A percentile compares a stretch with the other conserved stretches of the same genome.
Evolutionary conservation across 2,329 filamentous ascomycete genomes (phyloP).

Genomic region (Ambrosiella xylebori): DNA sequence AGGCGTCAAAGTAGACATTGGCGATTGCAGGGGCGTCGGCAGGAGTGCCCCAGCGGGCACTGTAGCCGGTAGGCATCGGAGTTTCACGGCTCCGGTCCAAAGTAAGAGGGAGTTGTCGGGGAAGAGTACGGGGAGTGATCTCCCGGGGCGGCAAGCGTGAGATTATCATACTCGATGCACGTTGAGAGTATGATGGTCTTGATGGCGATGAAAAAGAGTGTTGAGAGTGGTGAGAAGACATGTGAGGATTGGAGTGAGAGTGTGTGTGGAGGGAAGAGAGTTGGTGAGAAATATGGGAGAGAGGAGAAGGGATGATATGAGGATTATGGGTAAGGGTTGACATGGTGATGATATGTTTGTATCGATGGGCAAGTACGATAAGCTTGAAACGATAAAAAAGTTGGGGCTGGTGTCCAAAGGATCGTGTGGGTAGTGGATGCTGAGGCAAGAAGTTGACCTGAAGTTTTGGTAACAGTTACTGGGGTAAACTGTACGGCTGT

Average conservation of each 20-base stretch:
- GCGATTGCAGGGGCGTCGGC: conserved; percentile 8
- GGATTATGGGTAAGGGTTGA: neutral
- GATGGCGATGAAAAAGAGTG: neutral
- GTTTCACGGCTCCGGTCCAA: neutral
- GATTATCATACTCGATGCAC: neutral
- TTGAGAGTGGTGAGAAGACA: neutral
- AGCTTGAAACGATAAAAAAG: neutral
- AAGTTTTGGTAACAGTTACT: too few species aligned
- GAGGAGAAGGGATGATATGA: neutral
- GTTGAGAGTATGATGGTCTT: neutral
- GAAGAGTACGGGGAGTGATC: neutral
- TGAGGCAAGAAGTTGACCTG: too few species aligned
- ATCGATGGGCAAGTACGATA: neutral
- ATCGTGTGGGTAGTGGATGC: too few species aligned
- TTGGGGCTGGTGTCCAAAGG: neutral
- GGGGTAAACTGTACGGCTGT: too few species aligned
- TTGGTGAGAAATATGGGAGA: neutral
- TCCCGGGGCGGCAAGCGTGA: neutral
- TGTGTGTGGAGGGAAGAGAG: neutral
- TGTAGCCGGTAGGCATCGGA: conserved; percentile 6
- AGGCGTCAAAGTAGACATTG: conserved; percentile 10
- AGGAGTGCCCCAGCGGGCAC: conserved; percentile 5
- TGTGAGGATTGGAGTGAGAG: neutral
- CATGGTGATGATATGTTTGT: neutral
- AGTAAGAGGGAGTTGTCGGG: neutral